phyloP scores from a whole-genome alignment of 495 filamentous ascomycete genomes.

The Ramalina peruviana region DNA sequence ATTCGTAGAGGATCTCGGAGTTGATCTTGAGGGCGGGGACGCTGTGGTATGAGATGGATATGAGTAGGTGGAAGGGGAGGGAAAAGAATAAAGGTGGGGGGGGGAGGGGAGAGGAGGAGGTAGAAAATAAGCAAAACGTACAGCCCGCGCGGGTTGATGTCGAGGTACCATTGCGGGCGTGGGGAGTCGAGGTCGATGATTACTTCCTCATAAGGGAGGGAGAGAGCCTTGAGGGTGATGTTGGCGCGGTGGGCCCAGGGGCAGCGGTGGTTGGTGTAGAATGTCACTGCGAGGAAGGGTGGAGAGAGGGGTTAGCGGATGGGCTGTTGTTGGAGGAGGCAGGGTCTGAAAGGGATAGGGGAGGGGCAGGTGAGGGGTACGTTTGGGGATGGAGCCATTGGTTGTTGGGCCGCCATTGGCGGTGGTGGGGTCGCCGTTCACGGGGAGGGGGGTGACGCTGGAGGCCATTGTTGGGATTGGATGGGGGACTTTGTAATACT shows the following conservation, averaged over 20 bases:
- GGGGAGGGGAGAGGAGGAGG: no score
- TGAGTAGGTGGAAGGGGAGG: no score
- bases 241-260: conserved; percentile 77
- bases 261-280: conserved; percentile 68
- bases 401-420: background rate
- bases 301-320: background rate
- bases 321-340: no score
- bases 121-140: no score
- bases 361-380: background rate
- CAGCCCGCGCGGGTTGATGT: conserved; percentile 73
- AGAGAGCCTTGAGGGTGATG: conserved; percentile 59
- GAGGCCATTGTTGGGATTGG: no score
- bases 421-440: background rate
- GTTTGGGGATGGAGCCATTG: conserved; percentile 5
- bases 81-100: no score
- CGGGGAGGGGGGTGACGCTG: no score
- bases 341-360: no score
- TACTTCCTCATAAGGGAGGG: conserved; percentile 63
- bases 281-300: conserved; percentile 30
- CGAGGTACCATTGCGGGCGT: conserved; percentile 69
- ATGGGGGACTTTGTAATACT: no score
- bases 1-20: conserved; percentile 53
- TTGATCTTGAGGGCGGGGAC: conserved; percentile 57
- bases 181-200: conserved; percentile 61
- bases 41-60: no score